Evolutionary conservation across 1,284 basidiomycete genomes (phyloP), one percentile per base, ranked within the genome.

Genomic region (Ceratobasidium sp.): DNA sequence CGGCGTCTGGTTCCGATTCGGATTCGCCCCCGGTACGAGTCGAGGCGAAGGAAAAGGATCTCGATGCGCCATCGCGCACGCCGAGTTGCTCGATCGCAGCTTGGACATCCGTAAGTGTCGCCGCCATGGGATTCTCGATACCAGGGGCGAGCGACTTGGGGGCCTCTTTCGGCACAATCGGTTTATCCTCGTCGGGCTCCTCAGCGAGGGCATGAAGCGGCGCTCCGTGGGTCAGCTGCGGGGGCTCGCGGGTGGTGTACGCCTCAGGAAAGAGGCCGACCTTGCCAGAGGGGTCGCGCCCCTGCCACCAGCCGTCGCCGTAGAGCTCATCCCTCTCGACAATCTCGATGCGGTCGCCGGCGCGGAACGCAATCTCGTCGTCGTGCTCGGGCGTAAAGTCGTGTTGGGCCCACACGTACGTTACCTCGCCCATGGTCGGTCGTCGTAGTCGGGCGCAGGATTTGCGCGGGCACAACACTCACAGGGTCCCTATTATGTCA

Each of bases 251-350:
- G 0, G 93, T 89, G 2, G 96, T 98, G 84, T 99, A 99, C 79
- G 91, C 93, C 81, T 94, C 90, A 2, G 97, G 98, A 83, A 99
- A 99, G 10, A 99, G 88, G 10, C 97, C 97, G 40, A 90, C 87
- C 83, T 93, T 92, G 5, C 96, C 97, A 40, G 90, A 87, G 17
- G 90, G 84, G 84, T 97, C 98, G 57, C 93, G 92, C 54, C 97
- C 96, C 90, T 96, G 93, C 96, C 95, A 99, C 97, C 97, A 99
- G n/a, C 97, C 97, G 85, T 99, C 97, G 57, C 91, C 91, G 84
- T 96, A 99, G 78, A 92, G 87, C 80, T 99, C 97, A 84, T 99
- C 97, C 86, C 91, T 94, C 87, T 99, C 97, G 57, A 98, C 81
- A 59, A 99, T 91, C 82, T 94, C 91, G 82, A 99, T 96, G 80